These are phyloP conservation scores for Tuber umbilicatum DNA, from an alignment of 495 filamentous ascomycete genomes.

Conservation along the genomic window DNA sequence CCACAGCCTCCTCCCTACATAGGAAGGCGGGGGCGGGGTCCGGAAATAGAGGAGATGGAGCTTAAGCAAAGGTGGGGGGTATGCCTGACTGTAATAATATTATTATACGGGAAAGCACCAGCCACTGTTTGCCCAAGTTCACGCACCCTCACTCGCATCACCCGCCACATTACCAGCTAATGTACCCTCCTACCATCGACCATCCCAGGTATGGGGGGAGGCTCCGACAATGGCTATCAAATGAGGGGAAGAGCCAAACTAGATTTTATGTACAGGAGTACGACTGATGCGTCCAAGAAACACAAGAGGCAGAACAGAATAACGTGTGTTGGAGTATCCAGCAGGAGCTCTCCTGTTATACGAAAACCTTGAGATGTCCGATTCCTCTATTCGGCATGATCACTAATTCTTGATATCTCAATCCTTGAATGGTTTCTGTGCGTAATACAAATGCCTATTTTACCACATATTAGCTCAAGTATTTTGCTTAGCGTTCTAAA, in stretches of 20 bases:
- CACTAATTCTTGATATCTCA: background rate
- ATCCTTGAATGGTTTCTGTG: slow-evolving; percentile 15
- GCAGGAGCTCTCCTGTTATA: background rate
- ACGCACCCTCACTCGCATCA: no score
- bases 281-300: background rate
- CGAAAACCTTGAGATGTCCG: background rate
- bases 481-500: background rate
- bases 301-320: background rate
- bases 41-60: no score
- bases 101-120: no score
- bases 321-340: background rate
- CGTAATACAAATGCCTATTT: slow-evolving; percentile 16
- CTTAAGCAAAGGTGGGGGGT: no score
- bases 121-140: no score
- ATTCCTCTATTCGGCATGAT: background rate
- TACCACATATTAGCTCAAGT: background rate
- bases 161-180: no score
- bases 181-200: no score
- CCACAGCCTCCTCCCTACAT: no score
- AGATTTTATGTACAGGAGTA: background rate
- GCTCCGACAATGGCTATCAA: no score
- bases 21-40: no score
- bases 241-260: background rate
- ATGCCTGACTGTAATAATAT: no score
- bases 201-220: no score